These are phyloP conservation scores for Neophaeococcomyces mojaviensis DNA, from an alignment of 2,329 filamentous ascomycete species.

Conservation along the genomic window DNA sequence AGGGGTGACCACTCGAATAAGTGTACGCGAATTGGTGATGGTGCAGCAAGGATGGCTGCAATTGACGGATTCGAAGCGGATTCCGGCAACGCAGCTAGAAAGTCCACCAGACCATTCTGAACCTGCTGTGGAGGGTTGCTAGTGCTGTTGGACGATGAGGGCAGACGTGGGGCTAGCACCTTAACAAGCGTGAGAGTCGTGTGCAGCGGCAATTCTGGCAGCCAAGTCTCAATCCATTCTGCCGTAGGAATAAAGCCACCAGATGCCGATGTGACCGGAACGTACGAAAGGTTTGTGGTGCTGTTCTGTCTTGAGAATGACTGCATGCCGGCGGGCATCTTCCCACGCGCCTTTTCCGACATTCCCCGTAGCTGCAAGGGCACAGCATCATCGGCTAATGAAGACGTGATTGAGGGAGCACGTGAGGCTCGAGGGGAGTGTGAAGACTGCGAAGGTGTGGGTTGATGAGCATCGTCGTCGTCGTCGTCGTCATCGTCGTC, in stretches of 20 bases:
- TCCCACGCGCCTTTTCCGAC: conserved; percentile 94
- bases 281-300: conserved; percentile 67
- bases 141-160: conserved; percentile 37
- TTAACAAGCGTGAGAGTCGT: conserved; percentile 73
- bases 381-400: conserved; percentile 66
- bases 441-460: conserved; percentile 53
- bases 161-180: conserved; percentile 45
- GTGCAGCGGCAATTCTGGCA: conserved; percentile 83
- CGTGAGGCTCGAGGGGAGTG: conserved; percentile 47
- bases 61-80: conserved; percentile 50
- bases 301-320: conserved; percentile 87
- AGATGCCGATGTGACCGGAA: conserved; percentile 49
- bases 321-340: conserved; percentile 79
- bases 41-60: conserved; percentile 60
- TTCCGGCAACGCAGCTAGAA: conserved; percentile 36
- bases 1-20: conserved; percentile 91
- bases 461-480: conserved; percentile 41
- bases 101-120: conserved; percentile 32
- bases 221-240: conserved; percentile 84
- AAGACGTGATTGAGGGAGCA: conserved; percentile 61
- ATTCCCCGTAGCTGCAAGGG: conserved; percentile 79
- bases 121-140: conserved; percentile 30
- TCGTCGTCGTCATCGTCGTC: conserved; percentile 65
- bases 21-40: conserved; percentile 67
- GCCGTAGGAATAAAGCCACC: conserved; percentile 69